phyloP scores from a whole-genome alignment of 805 yeast genomes.

The Ogataea trehaloabstinens region DNA sequence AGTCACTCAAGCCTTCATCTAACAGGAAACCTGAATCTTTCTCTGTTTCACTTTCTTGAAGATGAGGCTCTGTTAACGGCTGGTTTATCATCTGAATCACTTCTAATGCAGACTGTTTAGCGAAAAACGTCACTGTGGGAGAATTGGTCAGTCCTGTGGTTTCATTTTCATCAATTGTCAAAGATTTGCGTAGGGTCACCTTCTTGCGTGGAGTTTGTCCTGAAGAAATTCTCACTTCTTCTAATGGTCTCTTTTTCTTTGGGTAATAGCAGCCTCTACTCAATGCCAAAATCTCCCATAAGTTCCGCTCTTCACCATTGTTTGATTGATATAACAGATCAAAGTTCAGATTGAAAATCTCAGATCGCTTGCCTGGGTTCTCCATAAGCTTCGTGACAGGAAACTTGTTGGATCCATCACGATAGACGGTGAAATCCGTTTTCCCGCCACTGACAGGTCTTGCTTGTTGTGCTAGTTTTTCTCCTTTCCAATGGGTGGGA shows the following conservation, averaged over 20 bases:
- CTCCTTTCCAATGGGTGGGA: slow-evolving; percentile 65
- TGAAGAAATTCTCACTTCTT: not conserved
- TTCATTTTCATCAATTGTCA: slow-evolving; percentile 13
- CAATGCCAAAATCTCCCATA: slow-evolving; percentile 56
- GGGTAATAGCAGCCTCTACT: slow-evolving; percentile 34
- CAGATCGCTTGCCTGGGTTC: slow-evolving; percentile 58
- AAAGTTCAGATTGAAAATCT: slow-evolving; percentile 58
- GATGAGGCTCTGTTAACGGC: slow-evolving; percentile 35
- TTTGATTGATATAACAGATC: slow-evolving; percentile 49
- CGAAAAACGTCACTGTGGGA: slow-evolving; percentile 76
- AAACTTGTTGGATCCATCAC: slow-evolving; percentile 33
- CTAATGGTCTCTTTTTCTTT: slow-evolving; percentile 11
- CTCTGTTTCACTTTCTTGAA: slow-evolving; percentile 6
- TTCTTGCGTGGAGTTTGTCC: slow-evolving; percentile 7
- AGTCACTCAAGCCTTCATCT: slow-evolving; percentile 31
- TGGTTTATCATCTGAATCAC: slow-evolving; percentile 73
- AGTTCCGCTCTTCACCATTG: slow-evolving; percentile 43
- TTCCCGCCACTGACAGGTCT: not conserved
- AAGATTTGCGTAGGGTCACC: slow-evolving; percentile 1
- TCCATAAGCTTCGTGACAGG: slow-evolving; percentile 51
- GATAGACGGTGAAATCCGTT: slow-evolving; percentile 35
- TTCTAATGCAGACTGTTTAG: slow-evolving; percentile 73
- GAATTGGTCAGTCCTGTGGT: slow-evolving; percentile 42
- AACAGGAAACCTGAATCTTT: slow-evolving; percentile 10
- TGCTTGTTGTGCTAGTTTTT: slow-evolving; percentile 47